These are phyloP conservation scores for Tephrocybe sp. DNA, from an alignment of 768 basidiomycete genomes.

Conservation along the genomic window DNA sequence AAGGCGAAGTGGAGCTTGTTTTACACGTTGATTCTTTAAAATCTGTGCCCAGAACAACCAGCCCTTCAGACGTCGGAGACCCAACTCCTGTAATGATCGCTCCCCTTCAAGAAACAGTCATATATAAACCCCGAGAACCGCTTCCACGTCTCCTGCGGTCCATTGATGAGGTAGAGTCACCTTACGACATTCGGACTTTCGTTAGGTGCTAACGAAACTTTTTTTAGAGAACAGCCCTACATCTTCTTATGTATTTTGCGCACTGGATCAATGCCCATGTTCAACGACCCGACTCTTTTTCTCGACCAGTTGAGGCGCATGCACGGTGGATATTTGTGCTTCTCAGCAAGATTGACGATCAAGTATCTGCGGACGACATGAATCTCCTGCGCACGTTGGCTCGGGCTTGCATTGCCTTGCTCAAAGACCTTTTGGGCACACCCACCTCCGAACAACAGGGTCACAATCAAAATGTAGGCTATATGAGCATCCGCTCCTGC, in stretches of 20 bases:
- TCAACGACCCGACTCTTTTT: constrained; percentile 35
- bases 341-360: constrained; percentile 65
- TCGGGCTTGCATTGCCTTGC: constrained; percentile 59
- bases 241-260: constrained; percentile 80
- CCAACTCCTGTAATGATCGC: constrained; percentile 2
- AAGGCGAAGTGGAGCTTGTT: constrained; percentile 40
- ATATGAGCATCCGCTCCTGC: constrained; percentile 47
- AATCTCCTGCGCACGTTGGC: constrained; percentile 72
- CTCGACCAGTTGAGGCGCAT: constrained; percentile 51
- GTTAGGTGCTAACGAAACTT: constrained; percentile 13
- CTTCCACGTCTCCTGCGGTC: constrained; percentile 52
- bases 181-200: constrained; percentile 1
- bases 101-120: background rate
- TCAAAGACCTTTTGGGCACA: constrained; percentile 33
- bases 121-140: constrained; percentile 49
- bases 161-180: constrained; percentile 61
- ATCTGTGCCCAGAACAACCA: constrained; percentile 38
- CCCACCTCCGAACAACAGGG: constrained; percentile 12
- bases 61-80: constrained; percentile 22
- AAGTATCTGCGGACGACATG: constrained; percentile 73
- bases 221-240: constrained; percentile 61
- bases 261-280: constrained; percentile 74
- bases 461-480: constrained; percentile 8
- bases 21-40: constrained; percentile 31
- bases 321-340: constrained; percentile 79